Conservation (phyloP, 148 eudicot genomes). For the Beta vulgaris region DNA sequence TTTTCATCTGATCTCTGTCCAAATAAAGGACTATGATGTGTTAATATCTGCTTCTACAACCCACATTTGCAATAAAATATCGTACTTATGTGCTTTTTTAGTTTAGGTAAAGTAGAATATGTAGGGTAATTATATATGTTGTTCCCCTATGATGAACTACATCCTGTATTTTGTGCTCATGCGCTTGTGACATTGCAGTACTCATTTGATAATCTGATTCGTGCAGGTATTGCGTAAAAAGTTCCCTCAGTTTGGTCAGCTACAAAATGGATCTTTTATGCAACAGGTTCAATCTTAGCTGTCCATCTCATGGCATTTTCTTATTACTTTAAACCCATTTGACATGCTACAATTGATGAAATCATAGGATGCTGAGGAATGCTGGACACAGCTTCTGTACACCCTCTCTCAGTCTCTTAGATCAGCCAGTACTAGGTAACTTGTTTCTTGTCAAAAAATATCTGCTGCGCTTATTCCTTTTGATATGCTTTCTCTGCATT, state of each 20-base stretch:
- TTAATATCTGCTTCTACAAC: neutral
- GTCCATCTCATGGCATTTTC: slow-evolving; percentile 7
- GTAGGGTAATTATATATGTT: neutral
- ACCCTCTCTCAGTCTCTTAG: slow-evolving; percentile 79
- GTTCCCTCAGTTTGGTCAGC: slow-evolving; percentile 97
- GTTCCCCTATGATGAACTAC: neutral
- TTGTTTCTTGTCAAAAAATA: neutral
- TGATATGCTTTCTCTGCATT: neutral
- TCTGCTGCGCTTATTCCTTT: neutral
- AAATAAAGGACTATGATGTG: neutral
- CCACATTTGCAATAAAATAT: neutral
- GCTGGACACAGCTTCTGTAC: slow-evolving; percentile 91
- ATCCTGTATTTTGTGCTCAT: neutral
- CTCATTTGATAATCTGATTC: neutral
- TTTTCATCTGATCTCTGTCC: neutral
- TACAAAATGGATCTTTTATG: slow-evolving; percentile 88
- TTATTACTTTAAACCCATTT: slow-evolving; percentile 8
- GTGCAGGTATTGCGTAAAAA: slow-evolving; percentile 79
- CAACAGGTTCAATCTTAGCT: slow-evolving; percentile 62
- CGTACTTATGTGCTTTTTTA: neutral
- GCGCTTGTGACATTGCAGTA: neutral
- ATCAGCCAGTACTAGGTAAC: slow-evolving; percentile 61
- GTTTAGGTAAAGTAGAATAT: neutral
- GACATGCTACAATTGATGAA: slow-evolving; percentile 12
- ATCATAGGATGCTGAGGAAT: slow-evolving; percentile 94